Percentiles rank a stretch among this genome's conserved stretches.
Evolutionary conservation across 345 rosid species (phyloP).

Genomic region (Ricinus communis): DNA sequence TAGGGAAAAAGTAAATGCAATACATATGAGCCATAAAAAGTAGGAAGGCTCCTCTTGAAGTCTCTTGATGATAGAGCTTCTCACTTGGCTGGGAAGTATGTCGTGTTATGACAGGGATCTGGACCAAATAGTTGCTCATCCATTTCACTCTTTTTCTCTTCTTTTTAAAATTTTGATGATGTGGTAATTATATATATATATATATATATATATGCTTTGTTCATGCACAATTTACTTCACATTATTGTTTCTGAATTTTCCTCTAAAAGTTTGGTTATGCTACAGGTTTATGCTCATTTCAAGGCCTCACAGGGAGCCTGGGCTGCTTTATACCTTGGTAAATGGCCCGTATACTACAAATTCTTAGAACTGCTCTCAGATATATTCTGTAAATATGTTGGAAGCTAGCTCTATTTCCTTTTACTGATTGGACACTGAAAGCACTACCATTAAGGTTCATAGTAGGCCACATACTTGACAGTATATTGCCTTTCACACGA

Average conservation of each 20-base stretch:
- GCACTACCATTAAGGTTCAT: constrained; percentile 3
- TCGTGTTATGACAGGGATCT: not conserved
- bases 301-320: constrained; percentile 71
- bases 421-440: too few relatives aligned
- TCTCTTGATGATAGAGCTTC: not conserved
- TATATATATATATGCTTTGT: not conserved
- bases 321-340: constrained; percentile 87
- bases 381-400: not conserved
- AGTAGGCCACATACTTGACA: not conserved
- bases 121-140: constrained; percentile 1
- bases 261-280: constrained; percentile 15
- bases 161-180: not conserved
- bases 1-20: not conserved
- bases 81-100: not conserved
- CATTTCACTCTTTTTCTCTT: not conserved
- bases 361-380: not conserved
- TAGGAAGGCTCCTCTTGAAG: not conserved
- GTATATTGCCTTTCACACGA: not conserved
- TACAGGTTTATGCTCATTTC: constrained; percentile 88
- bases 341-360: not conserved
- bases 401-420: not conserved
- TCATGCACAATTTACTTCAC: not conserved
- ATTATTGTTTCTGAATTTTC: constrained; percentile 11
- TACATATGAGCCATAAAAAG: not conserved
- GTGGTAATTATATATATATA: not conserved